Evolutionary conservation across 23 red algal genomes (phyloP), one percentile per base, ranked within the genome.

Genomic region (Gracilaria gracilis): DNA sequence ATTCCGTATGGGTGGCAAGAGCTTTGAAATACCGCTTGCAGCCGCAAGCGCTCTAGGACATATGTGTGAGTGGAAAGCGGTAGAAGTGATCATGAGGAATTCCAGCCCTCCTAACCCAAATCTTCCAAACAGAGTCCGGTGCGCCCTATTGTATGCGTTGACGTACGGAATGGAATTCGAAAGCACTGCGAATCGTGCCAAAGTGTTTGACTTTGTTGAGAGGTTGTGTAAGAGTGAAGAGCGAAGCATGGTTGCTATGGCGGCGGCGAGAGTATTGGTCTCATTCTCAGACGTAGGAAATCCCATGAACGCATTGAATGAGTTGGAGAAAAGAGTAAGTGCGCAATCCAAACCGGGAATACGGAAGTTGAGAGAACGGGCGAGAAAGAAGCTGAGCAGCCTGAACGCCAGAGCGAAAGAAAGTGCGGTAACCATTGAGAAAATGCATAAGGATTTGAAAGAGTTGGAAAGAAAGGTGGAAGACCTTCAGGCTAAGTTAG

Each of bases 151-250:
- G 23, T 57, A 74, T 4, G 73, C 87, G 0, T 57, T 90, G 27
- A 48, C 65, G 79, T 19, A 90, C 19, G 59, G 65, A n/a, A 74
- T 81, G 53, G 61, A 53, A 21, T 90, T 57, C 50, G 87, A 90
- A 80, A 75, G 57, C 27, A 6, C 57, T 28, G 73, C 24, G 25
- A 67, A 67, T 48, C 71, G 87, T 17, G 61, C 61, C 24, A 81
- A 90, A 35, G 73, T 74, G 73, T 90, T 90, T 67, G 87, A 81
- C 35, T 90, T 90, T 81, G 46, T 90, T 20, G 87, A 80, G 47
- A 57, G 54, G 21, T 35, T 90, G 9, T 81, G 87, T 37, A 59
- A 47, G 48, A 28, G 64, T 12, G 75, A 67, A 24, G 87, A 80
- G 42, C 51, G 48, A 54, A 90, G 77, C 20, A 54, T 74, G 57